Conservation (phyloP, 371 early-diverging fungal genomes). For the Mortierella sp. region DNA sequence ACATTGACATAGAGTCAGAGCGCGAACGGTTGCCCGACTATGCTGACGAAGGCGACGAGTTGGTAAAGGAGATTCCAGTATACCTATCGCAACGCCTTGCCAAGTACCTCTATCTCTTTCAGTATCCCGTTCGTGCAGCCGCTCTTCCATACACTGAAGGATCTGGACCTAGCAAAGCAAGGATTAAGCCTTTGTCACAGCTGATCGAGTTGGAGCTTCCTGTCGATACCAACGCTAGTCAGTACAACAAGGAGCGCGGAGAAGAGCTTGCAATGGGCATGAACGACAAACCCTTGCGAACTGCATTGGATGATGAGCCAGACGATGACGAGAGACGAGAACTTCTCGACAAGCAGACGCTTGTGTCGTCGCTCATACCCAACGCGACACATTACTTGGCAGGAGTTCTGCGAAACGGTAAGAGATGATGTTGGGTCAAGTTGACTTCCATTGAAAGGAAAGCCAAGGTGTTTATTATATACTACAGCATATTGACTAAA, state of each 20-base stretch:
- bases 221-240: constrained; percentile 75
- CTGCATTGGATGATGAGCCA: constrained; percentile 73
- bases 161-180: constrained; percentile 74
- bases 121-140: constrained; percentile 84
- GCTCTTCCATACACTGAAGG: constrained; percentile 61
- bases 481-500: not conserved
- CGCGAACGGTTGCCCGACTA: constrained; percentile 42
- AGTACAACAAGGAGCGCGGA: constrained; percentile 85
- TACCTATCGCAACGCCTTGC: constrained; percentile 79
- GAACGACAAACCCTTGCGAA: constrained; percentile 78
- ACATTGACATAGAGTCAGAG: constrained; percentile 18
- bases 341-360: constrained; percentile 81
- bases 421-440: not conserved
- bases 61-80: constrained; percentile 86
- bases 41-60: constrained; percentile 70
- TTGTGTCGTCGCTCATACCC: constrained; percentile 85
- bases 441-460: not conserved
- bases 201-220: constrained; percentile 92
- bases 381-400: constrained; percentile 84
- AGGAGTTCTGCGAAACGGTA: constrained; percentile 83
- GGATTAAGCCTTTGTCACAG: constrained; percentile 85
- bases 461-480: not conserved
- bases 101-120: constrained; percentile 83
- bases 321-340: constrained; percentile 70
- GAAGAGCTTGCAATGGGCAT: constrained; percentile 85